Base-by-base conservation (phyloP, 164 flowering plant genomes). In the Houttuynia cordata region DNA sequence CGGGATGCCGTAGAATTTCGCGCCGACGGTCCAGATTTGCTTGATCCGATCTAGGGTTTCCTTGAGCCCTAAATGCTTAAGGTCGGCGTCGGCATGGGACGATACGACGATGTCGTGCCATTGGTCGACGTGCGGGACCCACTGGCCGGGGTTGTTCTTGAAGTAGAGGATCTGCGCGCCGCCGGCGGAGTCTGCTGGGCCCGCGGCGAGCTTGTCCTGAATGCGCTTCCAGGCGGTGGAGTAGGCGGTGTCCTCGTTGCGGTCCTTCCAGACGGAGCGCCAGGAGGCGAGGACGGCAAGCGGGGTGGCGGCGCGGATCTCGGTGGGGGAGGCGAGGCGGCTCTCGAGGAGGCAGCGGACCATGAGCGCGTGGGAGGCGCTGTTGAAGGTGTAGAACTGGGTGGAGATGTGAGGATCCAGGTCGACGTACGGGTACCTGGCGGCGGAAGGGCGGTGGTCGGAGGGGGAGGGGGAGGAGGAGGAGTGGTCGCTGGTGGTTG, bases 221-320 rank as follows among this genome's bases (percentile, higher is more conserved):
- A 94, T 91, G 19, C 96, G 78, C 73, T 94, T 94, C 99, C 99
- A 94, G 1, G 91, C 99, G 10, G 97, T 94, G 50, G 87, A 60
- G 59, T 85, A 94, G 0, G 97, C 99, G 1, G 99, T 94, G 68
- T 84, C 99, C 77, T 82, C 96, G 73, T 91, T 94, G 34, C 99
- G 80, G 73, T 94, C 99, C 75, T 88, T 94, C 99, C 99, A 94
- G 7, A 94, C 99, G 23, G 82, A 65, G 17, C 99, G 83, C 97
- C 99, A 94, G 64, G 90, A 85, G 39, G 77, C 64, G 55, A 94
- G 83, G 19, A 94, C 91, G 19, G 80, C 57, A 13, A 74, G 64
- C 4, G 95, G 87, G 10, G 95, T 85, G 51, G 84, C 97, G 17
- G 73, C 68, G 22, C 87, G 82, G 74, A 93, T 93, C 79, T 90